Evolutionary conservation across 208 protist genomes (phyloP).

Genomic region (Crithidia brevicula): DNA sequence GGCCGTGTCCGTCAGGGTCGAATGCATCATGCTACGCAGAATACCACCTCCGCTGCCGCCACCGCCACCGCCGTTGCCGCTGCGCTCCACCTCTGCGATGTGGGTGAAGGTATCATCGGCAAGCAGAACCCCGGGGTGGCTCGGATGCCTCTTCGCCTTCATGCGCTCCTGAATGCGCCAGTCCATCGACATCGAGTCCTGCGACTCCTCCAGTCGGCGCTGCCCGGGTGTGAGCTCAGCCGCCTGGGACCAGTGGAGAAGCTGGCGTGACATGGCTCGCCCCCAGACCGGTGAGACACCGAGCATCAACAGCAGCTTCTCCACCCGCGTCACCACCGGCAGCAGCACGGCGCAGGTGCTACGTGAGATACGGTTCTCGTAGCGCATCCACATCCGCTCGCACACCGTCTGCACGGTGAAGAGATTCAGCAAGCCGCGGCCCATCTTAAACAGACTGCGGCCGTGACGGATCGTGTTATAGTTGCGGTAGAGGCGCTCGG

Average conservation of each 20-base stretch:
- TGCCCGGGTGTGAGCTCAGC: constrained; percentile 14
- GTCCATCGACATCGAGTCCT: constrained; percentile 1
- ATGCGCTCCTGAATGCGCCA: constrained; percentile 25
- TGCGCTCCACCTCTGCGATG: constrained; percentile 36
- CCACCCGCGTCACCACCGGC: constrained; percentile 26
- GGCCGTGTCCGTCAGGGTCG: neutral
- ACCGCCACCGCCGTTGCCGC: neutral
- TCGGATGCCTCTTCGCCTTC: neutral
- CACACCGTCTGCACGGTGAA: constrained; percentile 74
- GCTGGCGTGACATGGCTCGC: neutral
- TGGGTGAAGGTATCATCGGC: constrained; percentile 55
- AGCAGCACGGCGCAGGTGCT: constrained; percentile 24
- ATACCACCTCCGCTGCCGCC: neutral
- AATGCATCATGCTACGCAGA: neutral
- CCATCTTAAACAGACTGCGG: constrained; percentile 87
- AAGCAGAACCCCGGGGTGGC: constrained; percentile 13
- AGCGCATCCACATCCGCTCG: constrained; percentile 62
- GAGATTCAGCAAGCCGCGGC: constrained; percentile 75
- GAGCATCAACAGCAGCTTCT: constrained; percentile 9
- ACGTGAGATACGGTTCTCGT: constrained; percentile 42
- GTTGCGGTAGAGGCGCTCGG: constrained; percentile 76
- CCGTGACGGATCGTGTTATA: constrained; percentile 89
- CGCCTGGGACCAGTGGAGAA: constrained; percentile 26
- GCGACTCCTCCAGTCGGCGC: constrained; percentile 8
- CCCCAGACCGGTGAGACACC: constrained; percentile 19